These are phyloP conservation scores for Amorphotheca resinae DNA, from an alignment of 495 filamentous ascomycete genomes.

Conservation along the genomic window DNA sequence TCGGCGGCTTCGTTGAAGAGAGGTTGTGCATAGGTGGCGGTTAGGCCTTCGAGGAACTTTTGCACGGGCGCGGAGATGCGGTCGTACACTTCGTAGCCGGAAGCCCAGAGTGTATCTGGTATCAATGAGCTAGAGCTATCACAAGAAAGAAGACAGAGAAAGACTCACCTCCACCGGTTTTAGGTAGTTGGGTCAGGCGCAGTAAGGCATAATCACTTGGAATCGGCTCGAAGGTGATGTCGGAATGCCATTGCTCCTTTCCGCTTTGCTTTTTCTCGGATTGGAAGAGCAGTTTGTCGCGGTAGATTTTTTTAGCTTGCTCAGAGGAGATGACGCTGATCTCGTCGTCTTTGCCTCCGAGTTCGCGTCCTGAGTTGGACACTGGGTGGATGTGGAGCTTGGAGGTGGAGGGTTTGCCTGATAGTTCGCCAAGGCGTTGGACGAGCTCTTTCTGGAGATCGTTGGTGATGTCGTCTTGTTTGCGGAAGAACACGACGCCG, in stretches of 20 bases:
- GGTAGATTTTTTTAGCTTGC: slow-evolving; percentile 45
- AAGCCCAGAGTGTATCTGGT: slow-evolving; percentile 54
- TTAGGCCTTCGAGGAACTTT: slow-evolving; percentile 52
- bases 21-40: slow-evolving; percentile 49
- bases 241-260: slow-evolving; percentile 48
- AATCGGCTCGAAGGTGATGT: slow-evolving; percentile 57
- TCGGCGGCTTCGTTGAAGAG: slow-evolving; percentile 44
- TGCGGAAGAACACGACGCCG: slow-evolving; percentile 73
- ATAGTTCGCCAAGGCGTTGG: slow-evolving; percentile 51
- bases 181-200: slow-evolving; percentile 47
- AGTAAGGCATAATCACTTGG: slow-evolving; percentile 55
- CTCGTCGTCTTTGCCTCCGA: slow-evolving; percentile 48
- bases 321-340: slow-evolving; percentile 60
- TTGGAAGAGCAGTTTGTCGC: slow-evolving; percentile 12
- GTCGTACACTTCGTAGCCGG: slow-evolving; percentile 67
- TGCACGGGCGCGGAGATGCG: slow-evolving; percentile 50
- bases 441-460: slow-evolving; percentile 59
- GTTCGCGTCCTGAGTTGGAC: slow-evolving; percentile 38
- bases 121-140: background rate
- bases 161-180: slow-evolving; percentile 45
- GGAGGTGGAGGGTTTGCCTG: slow-evolving; percentile 53
- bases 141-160: background rate
- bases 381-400: slow-evolving; percentile 64
- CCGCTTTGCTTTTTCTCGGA: slow-evolving; percentile 27
- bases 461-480: slow-evolving; percentile 52